These are phyloP conservation scores for Calocybe cyanea DNA, from an alignment of 768 basidiomycete genomes.

Conservation along the genomic window DNA sequence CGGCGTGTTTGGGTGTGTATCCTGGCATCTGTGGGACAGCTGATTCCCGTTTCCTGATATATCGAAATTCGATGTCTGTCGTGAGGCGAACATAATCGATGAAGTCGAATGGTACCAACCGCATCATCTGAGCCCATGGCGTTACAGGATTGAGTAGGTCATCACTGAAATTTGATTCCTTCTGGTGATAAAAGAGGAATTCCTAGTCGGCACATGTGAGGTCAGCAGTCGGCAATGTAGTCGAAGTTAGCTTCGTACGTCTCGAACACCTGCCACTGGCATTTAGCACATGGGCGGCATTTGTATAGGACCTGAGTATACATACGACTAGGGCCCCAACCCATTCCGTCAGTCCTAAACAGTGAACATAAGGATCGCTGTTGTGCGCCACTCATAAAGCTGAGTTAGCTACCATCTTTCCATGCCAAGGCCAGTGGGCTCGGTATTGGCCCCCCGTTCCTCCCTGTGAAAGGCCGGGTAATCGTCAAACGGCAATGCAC, in stretches of 20 bases:
- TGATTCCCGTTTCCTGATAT: slow-evolving; percentile 14
- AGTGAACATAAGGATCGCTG: slow-evolving; percentile 7
- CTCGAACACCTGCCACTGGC: slow-evolving; percentile 41
- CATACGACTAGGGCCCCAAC: slow-evolving; percentile 83
- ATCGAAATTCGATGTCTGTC: not conserved
- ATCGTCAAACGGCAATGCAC: not conserved
- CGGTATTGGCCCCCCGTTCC: slow-evolving; percentile 80
- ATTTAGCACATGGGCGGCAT: slow-evolving; percentile 7
- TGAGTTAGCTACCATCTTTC: slow-evolving; percentile 58
- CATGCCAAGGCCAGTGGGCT: slow-evolving; percentile 80
- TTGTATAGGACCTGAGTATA: slow-evolving; percentile 25
- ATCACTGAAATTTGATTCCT: slow-evolving; percentile 61
- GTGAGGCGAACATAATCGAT: not conserved
- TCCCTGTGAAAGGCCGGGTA: slow-evolving; percentile 40
- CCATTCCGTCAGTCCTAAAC: slow-evolving; percentile 58
- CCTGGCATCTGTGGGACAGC: slow-evolving; percentile 11
- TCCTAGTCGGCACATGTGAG: slow-evolving; percentile 41
- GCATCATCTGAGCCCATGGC: slow-evolving; percentile 74
- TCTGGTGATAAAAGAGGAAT: slow-evolving; percentile 82
- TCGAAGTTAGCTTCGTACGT: slow-evolving; percentile 36
- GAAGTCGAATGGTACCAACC: slow-evolving; percentile 34
- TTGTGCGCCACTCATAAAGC: slow-evolving; percentile 7
- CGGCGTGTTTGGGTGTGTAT: slow-evolving; percentile 40
- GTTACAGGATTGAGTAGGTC: slow-evolving; percentile 55
- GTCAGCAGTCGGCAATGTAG: slow-evolving; percentile 13